Percentiles rank a stretch among this genome's conserved stretches.
phyloP scores from a whole-genome alignment of 2,329 filamentous ascomycete species.

The Arthrobotrys musiformis region DNA sequence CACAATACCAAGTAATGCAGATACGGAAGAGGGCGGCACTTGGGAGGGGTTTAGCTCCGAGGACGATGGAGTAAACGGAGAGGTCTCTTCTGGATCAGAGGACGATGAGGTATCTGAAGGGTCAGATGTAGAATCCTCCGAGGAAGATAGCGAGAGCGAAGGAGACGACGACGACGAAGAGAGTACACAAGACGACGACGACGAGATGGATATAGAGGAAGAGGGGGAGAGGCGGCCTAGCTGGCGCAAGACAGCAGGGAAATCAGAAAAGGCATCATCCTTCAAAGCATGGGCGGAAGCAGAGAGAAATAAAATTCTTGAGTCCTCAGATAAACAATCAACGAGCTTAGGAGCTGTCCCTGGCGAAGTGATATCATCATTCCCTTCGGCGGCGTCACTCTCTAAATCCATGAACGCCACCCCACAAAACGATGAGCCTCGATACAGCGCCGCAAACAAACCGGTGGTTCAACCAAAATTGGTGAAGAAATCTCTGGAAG shows the following conservation, averaged over 20 bases:
- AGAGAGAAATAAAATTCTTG: slow-evolving; percentile 84
- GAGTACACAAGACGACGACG: slow-evolving; percentile 26
- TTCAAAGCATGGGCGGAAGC: slow-evolving; percentile 95
- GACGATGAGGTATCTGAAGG: neutral
- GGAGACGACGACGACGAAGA: slow-evolving; percentile 64
- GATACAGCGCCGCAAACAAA: slow-evolving; percentile 15
- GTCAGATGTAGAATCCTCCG: slow-evolving; percentile 7
- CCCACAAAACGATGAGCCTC: slow-evolving; percentile 38
- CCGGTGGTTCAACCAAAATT: slow-evolving; percentile 17
- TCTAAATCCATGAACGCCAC: slow-evolving; percentile 62
- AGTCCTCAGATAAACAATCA: slow-evolving; percentile 67
- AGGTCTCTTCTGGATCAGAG: neutral
- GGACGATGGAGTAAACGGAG: slow-evolving; percentile 17
- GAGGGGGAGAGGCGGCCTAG: slow-evolving; percentile 64
- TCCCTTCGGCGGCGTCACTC: slow-evolving; percentile 59
- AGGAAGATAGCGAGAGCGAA: slow-evolving; percentile 23
- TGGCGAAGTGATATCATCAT: slow-evolving; percentile 61
- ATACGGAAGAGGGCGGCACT: slow-evolving; percentile 60
- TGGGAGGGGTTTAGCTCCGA: slow-evolving; percentile 57
- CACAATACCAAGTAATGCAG: slow-evolving; percentile 54
- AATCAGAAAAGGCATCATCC: slow-evolving; percentile 69
- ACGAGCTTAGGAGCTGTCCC: slow-evolving; percentile 61
- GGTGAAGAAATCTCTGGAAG: slow-evolving; percentile 31
- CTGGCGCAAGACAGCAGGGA: slow-evolving; percentile 60
- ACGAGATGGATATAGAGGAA: slow-evolving; percentile 58